Evolutionary conservation across 2,329 filamentous ascomycete genomes (phyloP), one percentile per base, ranked within the genome.

Genomic region (Rutstroemia sp.): DNA sequence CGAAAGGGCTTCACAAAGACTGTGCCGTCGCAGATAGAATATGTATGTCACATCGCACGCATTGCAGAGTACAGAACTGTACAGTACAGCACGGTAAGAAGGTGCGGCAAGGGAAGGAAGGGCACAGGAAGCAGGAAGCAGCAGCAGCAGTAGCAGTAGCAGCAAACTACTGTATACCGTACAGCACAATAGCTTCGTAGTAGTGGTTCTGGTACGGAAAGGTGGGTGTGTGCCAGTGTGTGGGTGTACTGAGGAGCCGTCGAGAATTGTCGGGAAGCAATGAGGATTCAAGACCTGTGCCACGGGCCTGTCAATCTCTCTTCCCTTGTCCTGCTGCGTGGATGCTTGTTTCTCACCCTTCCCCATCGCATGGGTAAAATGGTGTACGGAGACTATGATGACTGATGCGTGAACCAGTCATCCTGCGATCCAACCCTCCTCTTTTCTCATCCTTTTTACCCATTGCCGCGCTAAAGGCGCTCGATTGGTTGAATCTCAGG

Each of bases 391-490:
- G 17, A 42, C 9, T 8, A 19, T 8, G 10, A 39, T 25, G 23
- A 16, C 19, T 19, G 27, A 19, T n/a, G 27, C 12, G 45, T 42
- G 17, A 34, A 41, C 51, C 51, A 54, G 45, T 54, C n/a, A 54
- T 41, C 39, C 21, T 48, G 10, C 34, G 45, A 42, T 8, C 44
- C 51, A 41, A 34, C 25, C 45, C 10, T 34, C 30, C 30, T 34
- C 30, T 34, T 34, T 9, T 14, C 12, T 10, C 30, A 34, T 34
- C 30, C 38, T 14, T n/a, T 27, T 19, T 17, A 19, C 21, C 17
- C 44, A 53, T 41, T 30, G n/a, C 45, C 19, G 34, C 34, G 23
- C 51, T 41, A 48, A 49, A 27, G 48, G 51, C 45, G 51, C 39
- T 19, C n/a, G n/a, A 42, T 42, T 42, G 39, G 39, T 19, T 42